Base-by-base conservation (phyloP, 305 asterid species). In the Petunia hybrid region DNA sequence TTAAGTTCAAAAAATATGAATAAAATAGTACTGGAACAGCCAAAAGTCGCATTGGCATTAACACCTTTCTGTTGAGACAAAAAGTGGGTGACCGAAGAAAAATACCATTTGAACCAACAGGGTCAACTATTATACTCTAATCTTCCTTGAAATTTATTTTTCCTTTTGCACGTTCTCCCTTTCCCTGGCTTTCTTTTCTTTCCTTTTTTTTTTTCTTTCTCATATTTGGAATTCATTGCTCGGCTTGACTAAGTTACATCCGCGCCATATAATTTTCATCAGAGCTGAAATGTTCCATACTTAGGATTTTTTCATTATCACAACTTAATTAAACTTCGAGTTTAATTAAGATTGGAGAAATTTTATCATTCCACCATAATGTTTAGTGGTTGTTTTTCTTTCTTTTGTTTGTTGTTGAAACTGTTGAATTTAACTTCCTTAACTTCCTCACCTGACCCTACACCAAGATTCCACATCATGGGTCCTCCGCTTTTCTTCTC, bases 121-220 rank as follows among this genome's bases (percentile, higher is more conserved):
- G 61, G 87, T 84, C 87, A 81, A 81, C 60, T 8, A 22, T 41
- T 8, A 77, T 77, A 56, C 60, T 39, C 51, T 53, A 6, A 43
- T 61, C 80, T 66, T 84, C 57, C 53, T 64, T 65, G 63, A 41
- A 48, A 13, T 60, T 77, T 81, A 43, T 31, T 66, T 61, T 67
- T 80, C 60, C 67, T 76, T 61, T 39, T 61, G 81, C 85, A 71
- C 83, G 81, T 74, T 78, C 83, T 79, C 62, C 46, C 62, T 79
- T 16, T 13, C 9, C 12, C 38, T 2, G 22, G 3, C 8, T 81
- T 36, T 35, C 9, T 14, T 65, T 57, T 1, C 8, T 16, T 53
- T 43, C 8, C 31, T 76, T 43, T 10, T 3, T 77, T 63, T 16
- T 77, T 51, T 38, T 31, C 31, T 22, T 0, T 22, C 31, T 22